Evolutionary conservation across 2,329 filamentous ascomycete genomes (phyloP), one percentile per base, ranked within the genome.

Genomic region (Parastagonospora nodorum): DNA sequence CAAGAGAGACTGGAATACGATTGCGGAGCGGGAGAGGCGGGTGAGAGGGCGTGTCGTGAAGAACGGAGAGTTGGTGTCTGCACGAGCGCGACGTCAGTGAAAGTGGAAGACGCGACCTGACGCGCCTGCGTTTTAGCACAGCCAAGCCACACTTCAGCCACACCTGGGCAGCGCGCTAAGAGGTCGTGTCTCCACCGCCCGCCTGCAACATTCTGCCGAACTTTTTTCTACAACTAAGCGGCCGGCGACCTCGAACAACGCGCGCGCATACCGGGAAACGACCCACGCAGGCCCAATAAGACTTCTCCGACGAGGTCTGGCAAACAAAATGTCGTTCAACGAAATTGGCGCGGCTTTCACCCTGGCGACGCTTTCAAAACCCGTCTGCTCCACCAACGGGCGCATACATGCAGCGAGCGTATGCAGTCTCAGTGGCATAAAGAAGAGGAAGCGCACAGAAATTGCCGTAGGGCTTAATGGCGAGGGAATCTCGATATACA

Each of bases 391-490:
- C 2, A 63, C 66, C 29, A 63, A 73, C 48, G 78, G 77, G 38
- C 73, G 66, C 40, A 72, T 72, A 5, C 71, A 74, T 44, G 75
- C 75, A 16, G 68, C 75, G 32, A 64, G 73, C n/a, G 82, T 86
- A 38, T 79, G 78, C 69, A 80, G 81, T 58, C 69, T 85, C 47
- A 76, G 76, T 50, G 78, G 80, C 45, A 77, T 79, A 36, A 82
- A 79, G 71, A 86, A 84, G 72, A 79, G 82, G 66, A 86, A 86
- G 74, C 76, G 84, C 67, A 81, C 84, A 61, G 84, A 87, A 64
- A 76, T 87, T 44, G 82, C 77, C 29, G 78, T 84, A 15, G 82
- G 78, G 1, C 75, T 86, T 11, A 83, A 87, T 65, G 83, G 84
- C 33, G 83, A 87, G 65, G 80, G 81, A 28, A 73, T 87, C 42